Percentiles rank a stretch among this genome's conserved stretches.
These are phyloP conservation scores for Saccharomycopsis crataegensis DNA, from an alignment of 1,139 yeast species.

Conservation along the genomic window DNA sequence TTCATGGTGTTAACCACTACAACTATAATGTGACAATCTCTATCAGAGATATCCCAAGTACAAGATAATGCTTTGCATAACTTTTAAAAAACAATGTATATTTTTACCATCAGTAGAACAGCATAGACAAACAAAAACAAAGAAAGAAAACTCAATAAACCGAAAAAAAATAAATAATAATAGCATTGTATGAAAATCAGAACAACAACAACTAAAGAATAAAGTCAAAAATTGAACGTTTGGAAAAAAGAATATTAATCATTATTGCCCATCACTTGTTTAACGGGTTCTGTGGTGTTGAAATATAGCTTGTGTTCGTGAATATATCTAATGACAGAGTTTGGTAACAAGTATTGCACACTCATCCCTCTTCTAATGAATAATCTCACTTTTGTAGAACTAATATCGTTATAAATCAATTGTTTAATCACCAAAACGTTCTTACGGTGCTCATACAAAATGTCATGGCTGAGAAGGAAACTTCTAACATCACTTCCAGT, in stretches of 20 bases:
- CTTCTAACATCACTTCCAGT: conserved; percentile 95
- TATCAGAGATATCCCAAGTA: too few species aligned
- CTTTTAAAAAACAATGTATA: too few species aligned
- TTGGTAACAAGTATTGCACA: conserved; percentile 89
- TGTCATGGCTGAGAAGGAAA: conserved; percentile 84
- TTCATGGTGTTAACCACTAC: too few species aligned
- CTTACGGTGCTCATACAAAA: conserved; percentile 93
- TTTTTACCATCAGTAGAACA: background rate
- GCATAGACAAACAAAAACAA: background rate
- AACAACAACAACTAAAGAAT: background rate
- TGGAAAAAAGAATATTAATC: background rate
- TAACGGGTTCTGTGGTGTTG: conserved; percentile 86
- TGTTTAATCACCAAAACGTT: conserved; percentile 93
- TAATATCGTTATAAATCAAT: conserved; percentile 89
- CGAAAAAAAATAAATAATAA: background rate
- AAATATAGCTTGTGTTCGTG: conserved; percentile 84
- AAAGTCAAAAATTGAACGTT: background rate
- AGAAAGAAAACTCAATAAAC: background rate
- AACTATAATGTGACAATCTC: too few species aligned
- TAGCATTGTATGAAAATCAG: background rate
- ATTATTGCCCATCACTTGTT: conserved; percentile 63
- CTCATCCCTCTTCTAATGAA: conserved; percentile 94
- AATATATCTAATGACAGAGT: conserved; percentile 88
- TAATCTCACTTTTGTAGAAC: conserved; percentile 88
- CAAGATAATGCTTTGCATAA: too few species aligned